Percentiles rank a stretch among this genome's conserved stretches.
Evolutionary conservation across 345 rosid species (phyloP).

Genomic region (Psidium guajava): DNA sequence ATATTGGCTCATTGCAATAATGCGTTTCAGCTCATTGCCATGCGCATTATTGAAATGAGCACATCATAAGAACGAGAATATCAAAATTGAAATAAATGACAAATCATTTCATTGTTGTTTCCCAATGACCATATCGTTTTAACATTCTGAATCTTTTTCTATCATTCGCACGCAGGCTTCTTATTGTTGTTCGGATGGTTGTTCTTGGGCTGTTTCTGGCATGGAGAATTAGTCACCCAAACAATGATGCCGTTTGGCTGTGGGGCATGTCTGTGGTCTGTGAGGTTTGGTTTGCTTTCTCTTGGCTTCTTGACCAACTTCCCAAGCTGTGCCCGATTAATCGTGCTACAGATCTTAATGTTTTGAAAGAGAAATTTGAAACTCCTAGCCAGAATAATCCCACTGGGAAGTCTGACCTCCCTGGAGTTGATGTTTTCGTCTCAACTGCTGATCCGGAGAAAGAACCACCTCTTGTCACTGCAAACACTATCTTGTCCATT

Average conservation of each 20-base stretch:
- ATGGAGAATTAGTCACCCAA: slow-evolving; percentile 66
- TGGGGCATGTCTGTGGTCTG: slow-evolving; percentile 99
- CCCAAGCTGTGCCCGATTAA: slow-evolving; percentile 87
- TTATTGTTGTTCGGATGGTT: slow-evolving; percentile 56
- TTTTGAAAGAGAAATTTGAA: slow-evolving; percentile 91
- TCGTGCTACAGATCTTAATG: slow-evolving; percentile 86
- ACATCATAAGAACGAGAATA: neutral
- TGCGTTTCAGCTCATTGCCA: neutral
- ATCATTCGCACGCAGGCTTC: slow-evolving; percentile 47
- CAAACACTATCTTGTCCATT: slow-evolving; percentile 93
- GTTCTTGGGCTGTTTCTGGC: slow-evolving; percentile 66
- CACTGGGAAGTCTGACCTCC: slow-evolving; percentile 92
- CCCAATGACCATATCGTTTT: neutral
- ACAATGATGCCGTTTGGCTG: slow-evolving; percentile 74
- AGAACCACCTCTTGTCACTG: slow-evolving; percentile 97
- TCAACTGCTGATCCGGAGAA: slow-evolving; percentile 99
- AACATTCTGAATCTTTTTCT: neutral
- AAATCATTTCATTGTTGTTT: neutral
- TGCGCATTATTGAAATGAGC: neutral
- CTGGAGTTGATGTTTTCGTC: slow-evolving; percentile 84
- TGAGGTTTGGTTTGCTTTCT: slow-evolving; percentile 92
- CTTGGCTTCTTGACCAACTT: slow-evolving; percentile 98
- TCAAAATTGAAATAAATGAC: neutral
- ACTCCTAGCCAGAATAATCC: slow-evolving; percentile 62
- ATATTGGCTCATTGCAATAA: neutral